Base-by-base conservation (phyloP, 768 basidiomycete genomes). In the Gautieria morchelliformis region DNA sequence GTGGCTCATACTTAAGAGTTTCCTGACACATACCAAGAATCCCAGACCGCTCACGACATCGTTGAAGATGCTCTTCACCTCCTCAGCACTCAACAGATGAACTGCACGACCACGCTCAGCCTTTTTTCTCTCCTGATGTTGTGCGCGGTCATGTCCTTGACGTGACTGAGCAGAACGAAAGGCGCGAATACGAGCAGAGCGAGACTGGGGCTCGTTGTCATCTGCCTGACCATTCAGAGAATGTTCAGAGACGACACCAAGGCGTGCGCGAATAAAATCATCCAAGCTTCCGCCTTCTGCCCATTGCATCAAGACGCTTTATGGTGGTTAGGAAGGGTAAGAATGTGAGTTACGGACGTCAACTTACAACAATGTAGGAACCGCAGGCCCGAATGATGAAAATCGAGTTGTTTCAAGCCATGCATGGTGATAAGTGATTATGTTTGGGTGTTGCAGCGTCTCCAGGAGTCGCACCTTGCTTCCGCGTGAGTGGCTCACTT, bases 371-470 rank as follows among this genome's bases (percentile, higher is more conserved):
- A 96, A 69, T 1, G 93, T 87, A 4, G 90, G 92, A 24, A 97
- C 83, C 63, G 83, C 82, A 0, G 91, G 90, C 0, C 92, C 93
- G 66, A 95, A 94, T 0, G 84, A 74, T 1, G 92, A 94, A 71
- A 96, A 95, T 59, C 86, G 85, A 56, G 78, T 80, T 0, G 79
- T 76, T 68, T 97, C 93, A 22, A 97, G 78, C 93, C 93, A 97
- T 0, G 93, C 83, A 65, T 95, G 93, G 68, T 97, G 95, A 65
- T 96, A 96, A 4, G 89, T 92, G 60, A 98, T 80, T 62, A 98
- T 95, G 61, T 97, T 95, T 5, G 85, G 88, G 70, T 98, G 94
- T 56, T 87, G 85, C 4, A 98, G 74, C 27, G 81, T 77, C 66
- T 97, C 93, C 44, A 97, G 73, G 9, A 96, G 75, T 44, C 89